A percentile compares a stretch with the other conserved stretches of the same genome.
These are phyloP conservation scores for Aspergillus diversus DNA, from an alignment of 495 filamentous ascomycete species.

Conservation along the genomic window DNA sequence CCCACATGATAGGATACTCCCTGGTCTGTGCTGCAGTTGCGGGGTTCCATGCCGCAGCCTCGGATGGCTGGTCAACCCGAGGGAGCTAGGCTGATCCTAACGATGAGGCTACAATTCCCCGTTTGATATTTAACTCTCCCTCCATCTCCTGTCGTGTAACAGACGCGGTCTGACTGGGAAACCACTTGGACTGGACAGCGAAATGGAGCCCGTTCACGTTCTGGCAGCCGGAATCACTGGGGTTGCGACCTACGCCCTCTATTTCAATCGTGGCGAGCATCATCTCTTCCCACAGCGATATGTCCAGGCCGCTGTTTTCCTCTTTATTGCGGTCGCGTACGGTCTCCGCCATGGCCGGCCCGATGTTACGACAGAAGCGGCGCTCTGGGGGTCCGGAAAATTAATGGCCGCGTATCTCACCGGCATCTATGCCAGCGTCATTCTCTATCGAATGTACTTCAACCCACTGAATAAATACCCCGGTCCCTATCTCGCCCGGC, in stretches of 20 bases:
- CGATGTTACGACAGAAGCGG: not conserved
- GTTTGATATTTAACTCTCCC: no score
- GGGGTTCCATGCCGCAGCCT: not conserved
- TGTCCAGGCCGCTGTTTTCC: not conserved
- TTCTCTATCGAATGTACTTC: conserved; percentile 5
- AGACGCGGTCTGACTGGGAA: no score
- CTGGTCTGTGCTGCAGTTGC: not conserved
- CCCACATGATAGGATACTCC: no score
- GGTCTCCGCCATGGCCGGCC: not conserved
- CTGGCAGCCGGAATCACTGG: not conserved
- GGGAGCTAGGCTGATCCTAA: not conserved
- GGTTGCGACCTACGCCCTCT: conserved; percentile 3
- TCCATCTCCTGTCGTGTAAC: no score
- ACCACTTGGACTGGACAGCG: no score
- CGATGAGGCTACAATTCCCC: not conserved
- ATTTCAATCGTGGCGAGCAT: conserved; percentile 12
- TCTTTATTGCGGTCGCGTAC: not conserved
- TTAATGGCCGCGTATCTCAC: not conserved
- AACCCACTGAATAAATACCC: conserved; percentile 13
- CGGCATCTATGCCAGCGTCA: not conserved
- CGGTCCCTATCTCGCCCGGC: not conserved
- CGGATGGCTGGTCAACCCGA: not conserved
- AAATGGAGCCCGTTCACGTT: not conserved
- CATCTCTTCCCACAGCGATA: conserved; percentile 4
- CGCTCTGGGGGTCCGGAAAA: not conserved